Percentiles rank a stretch among this genome's conserved stretches.
These are phyloP conservation scores for Potentilla sterilis DNA, from an alignment of 306 rosid species.

Conservation along the genomic window DNA sequence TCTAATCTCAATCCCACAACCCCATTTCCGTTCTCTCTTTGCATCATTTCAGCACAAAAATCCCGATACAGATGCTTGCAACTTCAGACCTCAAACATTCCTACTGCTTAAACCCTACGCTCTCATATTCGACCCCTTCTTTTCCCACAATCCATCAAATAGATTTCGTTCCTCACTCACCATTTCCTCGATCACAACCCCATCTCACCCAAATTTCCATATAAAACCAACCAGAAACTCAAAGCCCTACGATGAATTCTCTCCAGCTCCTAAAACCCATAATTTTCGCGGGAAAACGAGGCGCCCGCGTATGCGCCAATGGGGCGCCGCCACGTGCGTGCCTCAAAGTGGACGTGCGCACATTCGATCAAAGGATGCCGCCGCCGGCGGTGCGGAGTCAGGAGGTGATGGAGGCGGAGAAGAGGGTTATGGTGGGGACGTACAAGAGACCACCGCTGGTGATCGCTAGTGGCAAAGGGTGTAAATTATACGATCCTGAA, in stretches of 20 bases:
- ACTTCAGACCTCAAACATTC: background rate
- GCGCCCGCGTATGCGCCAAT: background rate
- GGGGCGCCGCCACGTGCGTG: background rate
- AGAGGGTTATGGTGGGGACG: slow-evolving; percentile 10
- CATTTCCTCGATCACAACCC: background rate
- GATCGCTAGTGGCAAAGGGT: slow-evolving; percentile 14
- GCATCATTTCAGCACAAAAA: background rate
- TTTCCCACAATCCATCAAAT: background rate
- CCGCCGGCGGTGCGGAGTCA: background rate
- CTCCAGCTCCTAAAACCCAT: background rate
- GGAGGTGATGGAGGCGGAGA: slow-evolving; percentile 24
- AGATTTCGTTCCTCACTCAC: background rate
- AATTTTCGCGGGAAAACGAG: background rate
- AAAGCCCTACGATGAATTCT: background rate
- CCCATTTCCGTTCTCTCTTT: background rate
- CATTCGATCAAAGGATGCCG: background rate
- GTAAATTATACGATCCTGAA: slow-evolving; percentile 16
- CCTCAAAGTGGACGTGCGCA: slow-evolving; percentile 4
- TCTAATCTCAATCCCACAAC: too few species aligned
- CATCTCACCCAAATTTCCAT: background rate
- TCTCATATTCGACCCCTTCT: background rate
- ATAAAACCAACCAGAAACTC: background rate
- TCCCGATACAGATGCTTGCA: background rate
- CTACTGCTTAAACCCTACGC: background rate
- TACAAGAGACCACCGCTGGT: slow-evolving; percentile 11